Percentiles rank a stretch among this genome's conserved stretches.
Conservation (phyloP, 2,329 filamentous ascomycete genomes). For the Cladosporium austrohemisphaericum region DNA sequence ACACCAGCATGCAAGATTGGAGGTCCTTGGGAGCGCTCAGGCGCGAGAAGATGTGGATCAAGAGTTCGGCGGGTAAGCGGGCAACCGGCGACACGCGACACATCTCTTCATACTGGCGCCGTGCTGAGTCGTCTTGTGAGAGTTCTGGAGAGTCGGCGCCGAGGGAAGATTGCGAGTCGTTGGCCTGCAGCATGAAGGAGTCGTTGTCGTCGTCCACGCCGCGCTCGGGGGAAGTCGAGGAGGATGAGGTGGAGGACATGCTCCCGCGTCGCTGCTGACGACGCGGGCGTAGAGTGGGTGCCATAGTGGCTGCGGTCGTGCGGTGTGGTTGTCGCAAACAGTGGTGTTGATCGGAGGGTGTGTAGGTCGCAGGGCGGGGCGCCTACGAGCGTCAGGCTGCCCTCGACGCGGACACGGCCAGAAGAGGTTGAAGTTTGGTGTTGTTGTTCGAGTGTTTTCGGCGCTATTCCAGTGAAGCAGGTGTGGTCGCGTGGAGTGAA, state of each 20-base stretch:
- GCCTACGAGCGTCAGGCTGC: no score
- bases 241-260: slow-evolving; percentile 51
- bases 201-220: slow-evolving; percentile 88
- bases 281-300: slow-evolving; percentile 7
- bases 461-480: no score
- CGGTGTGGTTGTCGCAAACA: no score
- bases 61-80: slow-evolving; percentile 85
- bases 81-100: slow-evolving; percentile 74
- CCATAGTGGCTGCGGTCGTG: slow-evolving; percentile 1
- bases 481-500: no score
- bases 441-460: no score
- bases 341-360: no score
- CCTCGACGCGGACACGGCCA: no score
- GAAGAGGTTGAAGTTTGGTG: no score
- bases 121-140: slow-evolving; percentile 64
- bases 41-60: slow-evolving; percentile 88
- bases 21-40: slow-evolving; percentile 70
- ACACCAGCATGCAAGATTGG: slow-evolving; percentile 88
- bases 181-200: slow-evolving; percentile 75
- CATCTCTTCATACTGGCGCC: slow-evolving; percentile 55
- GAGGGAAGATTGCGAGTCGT: slow-evolving; percentile 90
- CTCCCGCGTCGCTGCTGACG: slow-evolving; percentile 22
- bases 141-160: slow-evolving; percentile 59
- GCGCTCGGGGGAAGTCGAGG: slow-evolving; percentile 70
- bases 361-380: no score